Conservation (phyloP, 768 basidiomycete species). For the Lentinus tigrinus region DNA sequence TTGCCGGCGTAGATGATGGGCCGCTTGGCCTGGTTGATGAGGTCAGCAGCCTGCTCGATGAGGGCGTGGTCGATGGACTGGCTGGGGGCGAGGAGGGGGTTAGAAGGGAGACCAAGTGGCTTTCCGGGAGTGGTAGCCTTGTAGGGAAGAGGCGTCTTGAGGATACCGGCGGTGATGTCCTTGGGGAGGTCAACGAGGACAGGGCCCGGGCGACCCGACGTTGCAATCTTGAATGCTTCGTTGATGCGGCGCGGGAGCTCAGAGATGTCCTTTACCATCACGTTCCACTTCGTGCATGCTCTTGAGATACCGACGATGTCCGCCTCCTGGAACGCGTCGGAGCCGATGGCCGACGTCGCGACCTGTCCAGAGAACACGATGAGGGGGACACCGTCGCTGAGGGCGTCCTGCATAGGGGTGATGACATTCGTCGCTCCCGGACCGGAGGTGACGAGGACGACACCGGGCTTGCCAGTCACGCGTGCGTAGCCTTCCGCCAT, state of each 20-base stretch:
- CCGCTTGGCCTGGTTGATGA: constrained; percentile 90
- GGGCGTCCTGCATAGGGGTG: constrained; percentile 97
- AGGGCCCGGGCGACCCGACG: constrained; percentile 93
- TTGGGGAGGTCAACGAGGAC: constrained; percentile 99
- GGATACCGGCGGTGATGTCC: constrained; percentile 92
- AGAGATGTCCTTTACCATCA: constrained; percentile 97
- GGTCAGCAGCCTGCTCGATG: constrained; percentile 79
- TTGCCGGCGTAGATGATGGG: constrained; percentile 94
- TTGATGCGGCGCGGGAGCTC: constrained; percentile 96
- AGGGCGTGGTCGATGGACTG: constrained; percentile 60
- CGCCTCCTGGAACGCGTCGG: constrained; percentile 98
- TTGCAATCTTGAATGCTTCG: constrained; percentile 99
- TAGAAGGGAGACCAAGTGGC: constrained; percentile 68
- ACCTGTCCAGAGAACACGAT: constrained; percentile 98
- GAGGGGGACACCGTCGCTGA: constrained; percentile 91
- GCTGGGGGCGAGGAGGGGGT: constrained; percentile 61
- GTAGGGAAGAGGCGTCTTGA: constrained; percentile 81
- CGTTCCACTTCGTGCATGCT: constrained; percentile 99
- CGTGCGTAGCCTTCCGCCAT: constrained; percentile 99
- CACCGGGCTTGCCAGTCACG: constrained; percentile 95
- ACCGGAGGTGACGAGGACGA: constrained; percentile 96
- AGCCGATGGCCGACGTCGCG: constrained; percentile 99
- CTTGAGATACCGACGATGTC: constrained; percentile 96
- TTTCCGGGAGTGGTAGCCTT: constrained; percentile 83
- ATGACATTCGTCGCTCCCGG: constrained; percentile 98